Evolutionary conservation across 1,284 basidiomycete species (phyloP).

Genomic region (Moesziomyces globuligerus): DNA sequence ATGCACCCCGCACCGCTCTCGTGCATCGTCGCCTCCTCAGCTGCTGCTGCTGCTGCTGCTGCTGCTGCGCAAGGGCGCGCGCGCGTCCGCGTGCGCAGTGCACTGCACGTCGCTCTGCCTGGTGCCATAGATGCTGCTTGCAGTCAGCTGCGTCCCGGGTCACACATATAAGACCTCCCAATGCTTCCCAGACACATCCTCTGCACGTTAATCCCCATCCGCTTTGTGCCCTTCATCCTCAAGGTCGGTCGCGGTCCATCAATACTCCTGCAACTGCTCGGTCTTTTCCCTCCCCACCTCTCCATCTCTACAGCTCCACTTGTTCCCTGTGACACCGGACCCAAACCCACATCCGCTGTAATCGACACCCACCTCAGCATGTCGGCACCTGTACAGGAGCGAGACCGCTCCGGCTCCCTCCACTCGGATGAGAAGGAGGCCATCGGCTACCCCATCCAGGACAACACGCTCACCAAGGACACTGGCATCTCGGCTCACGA

Average conservation of each 20-base stretch:
- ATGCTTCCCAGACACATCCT: not conserved
- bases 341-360: not conserved
- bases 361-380: conserved; percentile 4
- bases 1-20: not conserved
- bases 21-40: not conserved
- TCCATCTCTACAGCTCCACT: not conserved
- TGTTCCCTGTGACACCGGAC: not conserved
- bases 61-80: too few species aligned
- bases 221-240: not conserved
- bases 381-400: conserved; percentile 18
- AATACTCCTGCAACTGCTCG: not conserved
- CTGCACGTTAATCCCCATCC: not conserved
- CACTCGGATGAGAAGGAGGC: conserved; percentile 45
- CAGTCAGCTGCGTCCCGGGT: not conserved
- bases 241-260: not conserved
- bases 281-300: not conserved
- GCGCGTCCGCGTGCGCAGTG: too few species aligned
- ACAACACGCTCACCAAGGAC: conserved; percentile 34
- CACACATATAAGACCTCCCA: not conserved
- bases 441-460: conserved; percentile 31
- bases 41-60: not conserved
- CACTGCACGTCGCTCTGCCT: not conserved
- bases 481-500: conserved; percentile 19
- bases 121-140: not conserved
- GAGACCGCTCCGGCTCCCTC: conserved; percentile 42